phyloP scores from a whole-genome alignment of 2,329 filamentous ascomycete species.

The Colletotrichum neosansevieriae region DNA sequence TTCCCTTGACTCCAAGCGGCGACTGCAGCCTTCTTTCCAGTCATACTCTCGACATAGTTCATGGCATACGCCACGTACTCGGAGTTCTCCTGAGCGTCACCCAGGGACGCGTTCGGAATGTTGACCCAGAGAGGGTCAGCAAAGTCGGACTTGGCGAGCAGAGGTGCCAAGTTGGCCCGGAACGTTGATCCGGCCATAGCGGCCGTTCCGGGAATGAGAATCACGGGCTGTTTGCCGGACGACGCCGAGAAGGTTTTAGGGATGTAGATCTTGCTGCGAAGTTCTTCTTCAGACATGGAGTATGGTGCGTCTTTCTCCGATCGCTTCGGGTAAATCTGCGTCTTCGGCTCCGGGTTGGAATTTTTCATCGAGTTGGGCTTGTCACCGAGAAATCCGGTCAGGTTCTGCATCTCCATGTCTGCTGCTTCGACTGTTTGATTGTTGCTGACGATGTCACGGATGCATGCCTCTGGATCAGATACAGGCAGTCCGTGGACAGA shows the following conservation, averaged over 20 bases:
- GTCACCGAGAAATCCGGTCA: not conserved
- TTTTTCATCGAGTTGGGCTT: slow-evolving; percentile 16
- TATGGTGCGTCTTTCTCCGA: slow-evolving; percentile 60
- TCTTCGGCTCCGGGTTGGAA: slow-evolving; percentile 16
- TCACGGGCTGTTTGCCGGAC: slow-evolving; percentile 56
- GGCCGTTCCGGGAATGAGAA: slow-evolving; percentile 65
- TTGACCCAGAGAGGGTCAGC: slow-evolving; percentile 69
- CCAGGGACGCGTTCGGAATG: slow-evolving; percentile 59
- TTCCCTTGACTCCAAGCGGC: slow-evolving; percentile 68
- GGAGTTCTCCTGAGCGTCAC: slow-evolving; percentile 62
- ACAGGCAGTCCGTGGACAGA: not conserved
- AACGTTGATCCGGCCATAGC: slow-evolving; percentile 54
- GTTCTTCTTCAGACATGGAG: slow-evolving; percentile 55
- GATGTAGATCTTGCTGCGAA: slow-evolving; percentile 65
- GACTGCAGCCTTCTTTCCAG: slow-evolving; percentile 55
- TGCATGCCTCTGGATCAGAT: not conserved
- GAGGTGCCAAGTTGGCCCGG: slow-evolving; percentile 60
- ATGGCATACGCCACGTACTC: slow-evolving; percentile 70
- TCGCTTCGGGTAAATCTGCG: slow-evolving; percentile 51
- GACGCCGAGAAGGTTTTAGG: slow-evolving; percentile 61
- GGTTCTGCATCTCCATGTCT: not conserved
- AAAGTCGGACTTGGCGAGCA: slow-evolving; percentile 55
- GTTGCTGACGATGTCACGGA: not conserved
- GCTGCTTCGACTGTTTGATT: not conserved
- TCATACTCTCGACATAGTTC: slow-evolving; percentile 63